Conservation (phyloP, 352 stramenopile genomes). For the Pythium graminicola region DNA sequence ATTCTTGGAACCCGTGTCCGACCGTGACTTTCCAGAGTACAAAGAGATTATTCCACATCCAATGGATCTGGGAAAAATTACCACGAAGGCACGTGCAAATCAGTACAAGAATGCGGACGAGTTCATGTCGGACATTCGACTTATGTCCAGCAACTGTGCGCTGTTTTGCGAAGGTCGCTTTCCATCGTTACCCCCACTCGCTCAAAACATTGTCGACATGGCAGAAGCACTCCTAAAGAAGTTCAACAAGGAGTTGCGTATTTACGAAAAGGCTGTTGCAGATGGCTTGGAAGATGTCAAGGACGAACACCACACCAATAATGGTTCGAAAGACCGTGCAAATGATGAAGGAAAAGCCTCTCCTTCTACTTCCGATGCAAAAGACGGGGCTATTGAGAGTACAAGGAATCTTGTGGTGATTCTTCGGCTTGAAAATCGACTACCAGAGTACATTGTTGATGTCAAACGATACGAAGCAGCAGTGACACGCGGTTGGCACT, state of each 20-base stretch:
- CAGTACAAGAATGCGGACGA: constrained; percentile 47
- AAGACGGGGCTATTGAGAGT: background rate
- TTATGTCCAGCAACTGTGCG: constrained; percentile 72
- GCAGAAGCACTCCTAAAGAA: constrained; percentile 63
- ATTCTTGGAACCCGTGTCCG: constrained; percentile 75
- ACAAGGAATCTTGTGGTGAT: constrained; percentile 38
- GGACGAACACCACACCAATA: background rate
- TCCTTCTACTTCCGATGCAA: background rate
- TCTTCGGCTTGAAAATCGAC: constrained; percentile 74
- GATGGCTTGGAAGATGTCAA: constrained; percentile 12
- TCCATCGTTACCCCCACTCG: constrained; percentile 63
- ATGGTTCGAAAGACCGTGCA: constrained; percentile 1
- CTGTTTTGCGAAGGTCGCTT: constrained; percentile 79
- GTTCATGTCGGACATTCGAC: constrained; percentile 60
- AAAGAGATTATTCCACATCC: constrained; percentile 73
- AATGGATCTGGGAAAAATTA: constrained; percentile 65
- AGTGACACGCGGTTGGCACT: constrained; percentile 47
- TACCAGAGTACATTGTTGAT: constrained; percentile 70
- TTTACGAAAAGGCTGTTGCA: constrained; percentile 35
- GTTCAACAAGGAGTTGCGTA: constrained; percentile 54
- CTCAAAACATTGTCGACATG: constrained; percentile 60
- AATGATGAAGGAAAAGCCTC: background rate
- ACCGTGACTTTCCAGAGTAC: constrained; percentile 77
- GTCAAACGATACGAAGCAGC: constrained; percentile 57
- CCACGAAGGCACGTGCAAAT: constrained; percentile 41